Percentiles rank a stretch among this genome's conserved stretches.
phyloP scores from a whole-genome alignment of 2,329 filamentous ascomycete species.

The Colletotrichum sp. region DNA sequence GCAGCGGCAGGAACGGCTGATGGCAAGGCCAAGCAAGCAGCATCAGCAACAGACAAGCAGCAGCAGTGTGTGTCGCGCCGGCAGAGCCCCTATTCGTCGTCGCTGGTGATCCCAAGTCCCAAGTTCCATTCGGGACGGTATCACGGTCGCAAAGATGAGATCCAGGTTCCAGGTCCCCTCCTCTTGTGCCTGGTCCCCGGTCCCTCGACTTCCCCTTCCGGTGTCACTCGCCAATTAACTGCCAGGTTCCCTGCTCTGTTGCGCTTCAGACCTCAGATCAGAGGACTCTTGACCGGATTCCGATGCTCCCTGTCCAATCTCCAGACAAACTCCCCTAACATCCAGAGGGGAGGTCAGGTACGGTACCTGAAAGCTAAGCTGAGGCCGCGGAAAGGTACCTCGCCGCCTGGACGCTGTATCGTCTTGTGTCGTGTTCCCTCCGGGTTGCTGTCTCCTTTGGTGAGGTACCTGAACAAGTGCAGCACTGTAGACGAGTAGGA shows the following conservation, averaged over 20 bases:
- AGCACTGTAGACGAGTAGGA: neutral
- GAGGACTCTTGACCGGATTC: constrained; percentile 8
- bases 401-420: neutral
- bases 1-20: neutral
- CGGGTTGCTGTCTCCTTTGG: neutral
- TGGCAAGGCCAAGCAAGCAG: neutral
- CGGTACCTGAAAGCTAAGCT: neutral
- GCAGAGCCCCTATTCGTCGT: neutral
- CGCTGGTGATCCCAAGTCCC: neutral
- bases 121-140: neutral
- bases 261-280: constrained; percentile 16
- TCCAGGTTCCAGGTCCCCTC: neutral
- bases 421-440: neutral
- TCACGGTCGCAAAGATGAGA: neutral
- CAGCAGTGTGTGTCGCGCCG: neutral
- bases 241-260: constrained; percentile 9
- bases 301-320: constrained; percentile 12
- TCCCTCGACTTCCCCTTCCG: neutral
- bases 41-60: neutral
- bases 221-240: neutral
- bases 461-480: neutral
- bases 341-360: neutral
- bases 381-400: neutral
- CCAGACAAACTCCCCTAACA: neutral
- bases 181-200: neutral